Conservation (phyloP, 441 rosid genomes). For the Erodium texanum region DNA sequence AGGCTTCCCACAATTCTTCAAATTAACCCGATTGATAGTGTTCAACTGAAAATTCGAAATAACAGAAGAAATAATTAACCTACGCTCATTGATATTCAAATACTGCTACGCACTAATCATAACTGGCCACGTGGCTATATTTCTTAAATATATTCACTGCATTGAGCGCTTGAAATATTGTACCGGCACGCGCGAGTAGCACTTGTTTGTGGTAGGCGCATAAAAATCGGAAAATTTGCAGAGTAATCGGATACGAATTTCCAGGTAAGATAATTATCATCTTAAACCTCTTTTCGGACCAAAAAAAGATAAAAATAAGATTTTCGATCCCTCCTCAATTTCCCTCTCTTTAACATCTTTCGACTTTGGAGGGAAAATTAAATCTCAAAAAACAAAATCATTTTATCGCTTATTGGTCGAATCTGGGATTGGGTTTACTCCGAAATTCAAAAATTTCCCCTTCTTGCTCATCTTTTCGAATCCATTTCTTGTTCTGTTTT, state of each 20-base stretch:
- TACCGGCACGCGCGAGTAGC: not conserved
- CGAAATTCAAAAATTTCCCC: slow-evolving; percentile 5
- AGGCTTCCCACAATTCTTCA: not conserved
- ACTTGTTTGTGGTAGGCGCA: not conserved
- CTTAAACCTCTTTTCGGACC: slow-evolving; percentile 23
- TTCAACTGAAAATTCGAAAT: no score
- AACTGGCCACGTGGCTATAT: not conserved
- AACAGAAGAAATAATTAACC: not conserved
- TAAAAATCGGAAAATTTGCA: not conserved
- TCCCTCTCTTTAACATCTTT: slow-evolving; percentile 38
- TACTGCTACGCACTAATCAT: not conserved
- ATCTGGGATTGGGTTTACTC: slow-evolving; percentile 1
- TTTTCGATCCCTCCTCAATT: slow-evolving; percentile 35
- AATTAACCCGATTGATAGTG: not conserved
- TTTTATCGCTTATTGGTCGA: not conserved
- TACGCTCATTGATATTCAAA: not conserved
- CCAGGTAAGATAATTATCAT: slow-evolving; percentile 18
- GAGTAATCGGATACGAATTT: not conserved
- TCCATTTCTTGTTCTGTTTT: not conserved
- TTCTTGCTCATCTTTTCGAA: slow-evolving; percentile 5
- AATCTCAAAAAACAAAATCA: slow-evolving; percentile 2
- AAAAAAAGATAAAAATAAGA: slow-evolving; percentile 16
- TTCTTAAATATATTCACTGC: not conserved
- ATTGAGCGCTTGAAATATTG: not conserved
- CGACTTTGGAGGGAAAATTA: slow-evolving; percentile 48